Evolutionary conservation across 257 asterid genomes (phyloP).

Genomic region (Nicotiana paniculata): DNA sequence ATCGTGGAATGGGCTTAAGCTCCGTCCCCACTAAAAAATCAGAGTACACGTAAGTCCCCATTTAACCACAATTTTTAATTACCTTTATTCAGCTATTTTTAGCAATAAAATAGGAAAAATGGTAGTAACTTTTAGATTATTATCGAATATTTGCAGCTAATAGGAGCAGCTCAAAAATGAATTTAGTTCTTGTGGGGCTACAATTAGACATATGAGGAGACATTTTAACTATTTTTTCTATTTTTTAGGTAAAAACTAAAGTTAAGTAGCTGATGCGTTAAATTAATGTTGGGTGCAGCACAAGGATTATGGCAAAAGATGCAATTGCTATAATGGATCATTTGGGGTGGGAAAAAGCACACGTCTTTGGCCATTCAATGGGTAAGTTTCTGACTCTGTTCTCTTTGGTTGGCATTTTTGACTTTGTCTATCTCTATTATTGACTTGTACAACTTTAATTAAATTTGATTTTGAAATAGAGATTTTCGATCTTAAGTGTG

Average conservation of each 20-base stretch:
- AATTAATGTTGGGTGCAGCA: constrained; percentile 37
- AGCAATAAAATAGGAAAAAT: not conserved
- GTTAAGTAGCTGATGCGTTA: not conserved
- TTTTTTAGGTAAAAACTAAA: not conserved
- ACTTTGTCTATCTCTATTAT: not conserved
- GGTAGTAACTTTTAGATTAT: not conserved
- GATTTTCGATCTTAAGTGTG: not conserved
- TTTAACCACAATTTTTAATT: not conserved
- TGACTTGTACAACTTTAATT: not conserved
- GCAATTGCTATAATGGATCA: constrained; percentile 94
- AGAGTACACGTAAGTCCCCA: constrained; percentile 65
- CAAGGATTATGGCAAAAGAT: constrained; percentile 84
- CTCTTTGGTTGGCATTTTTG: constrained; percentile 22
- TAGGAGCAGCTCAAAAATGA: not conserved
- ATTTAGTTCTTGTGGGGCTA: not conserved
- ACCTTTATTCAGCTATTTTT: not conserved
- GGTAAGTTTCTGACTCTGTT: constrained; percentile 48
- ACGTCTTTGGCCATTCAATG: constrained; percentile 96
- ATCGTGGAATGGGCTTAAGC: constrained; percentile 97
- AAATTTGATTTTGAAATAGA: not conserved
- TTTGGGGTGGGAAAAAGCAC: constrained; percentile 88
- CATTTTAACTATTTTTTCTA: not conserved
- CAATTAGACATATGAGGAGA: not conserved
- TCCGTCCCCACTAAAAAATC: constrained; percentile 77
- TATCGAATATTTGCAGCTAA: not conserved